These are phyloP conservation scores for Nakaseomyces delphensis DNA, from an alignment of 1,139 yeast genomes.

Conservation along the genomic window DNA sequence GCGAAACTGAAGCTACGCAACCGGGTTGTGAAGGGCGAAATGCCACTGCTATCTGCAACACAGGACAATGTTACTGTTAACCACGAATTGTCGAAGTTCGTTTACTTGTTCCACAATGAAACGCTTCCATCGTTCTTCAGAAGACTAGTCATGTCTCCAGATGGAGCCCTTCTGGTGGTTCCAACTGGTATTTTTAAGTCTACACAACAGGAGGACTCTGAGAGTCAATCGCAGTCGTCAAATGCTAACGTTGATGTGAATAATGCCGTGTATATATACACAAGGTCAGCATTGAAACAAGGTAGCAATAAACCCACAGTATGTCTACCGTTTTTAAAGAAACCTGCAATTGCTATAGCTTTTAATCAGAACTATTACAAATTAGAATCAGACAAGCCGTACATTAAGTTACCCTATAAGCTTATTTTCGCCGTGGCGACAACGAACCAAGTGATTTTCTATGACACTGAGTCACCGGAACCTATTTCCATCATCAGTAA, in stretches of 20 bases:
- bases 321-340: slow-evolving; percentile 67
- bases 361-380: slow-evolving; percentile 64
- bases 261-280: slow-evolving; percentile 71
- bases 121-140: slow-evolving; percentile 85
- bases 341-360: slow-evolving; percentile 74
- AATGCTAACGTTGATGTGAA: slow-evolving; percentile 19
- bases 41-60: slow-evolving; percentile 7
- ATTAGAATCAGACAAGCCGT: slow-evolving; percentile 20
- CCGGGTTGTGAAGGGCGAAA: slow-evolving; percentile 25
- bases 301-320: slow-evolving; percentile 51
- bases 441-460: slow-evolving; percentile 73
- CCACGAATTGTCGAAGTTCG: slow-evolving; percentile 26
- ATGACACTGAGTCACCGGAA: slow-evolving; percentile 59
- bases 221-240: not conserved
- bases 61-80: not conserved
- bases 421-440: slow-evolving; percentile 91
- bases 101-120: slow-evolving; percentile 67
- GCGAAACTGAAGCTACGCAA: slow-evolving; percentile 21
- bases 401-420: slow-evolving; percentile 53
- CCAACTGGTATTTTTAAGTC: slow-evolving; percentile 67
- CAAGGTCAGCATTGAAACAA: slow-evolving; percentile 50
- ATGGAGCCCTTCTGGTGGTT: slow-evolving; percentile 69
- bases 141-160: slow-evolving; percentile 77
- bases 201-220: slow-evolving; percentile 8
- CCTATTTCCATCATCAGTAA: slow-evolving; percentile 73